Percentiles rank a stretch among this genome's conserved stretches.
phyloP scores from a whole-genome alignment of 2,329 filamentous ascomycete genomes.

The Whalleya microplaca region DNA sequence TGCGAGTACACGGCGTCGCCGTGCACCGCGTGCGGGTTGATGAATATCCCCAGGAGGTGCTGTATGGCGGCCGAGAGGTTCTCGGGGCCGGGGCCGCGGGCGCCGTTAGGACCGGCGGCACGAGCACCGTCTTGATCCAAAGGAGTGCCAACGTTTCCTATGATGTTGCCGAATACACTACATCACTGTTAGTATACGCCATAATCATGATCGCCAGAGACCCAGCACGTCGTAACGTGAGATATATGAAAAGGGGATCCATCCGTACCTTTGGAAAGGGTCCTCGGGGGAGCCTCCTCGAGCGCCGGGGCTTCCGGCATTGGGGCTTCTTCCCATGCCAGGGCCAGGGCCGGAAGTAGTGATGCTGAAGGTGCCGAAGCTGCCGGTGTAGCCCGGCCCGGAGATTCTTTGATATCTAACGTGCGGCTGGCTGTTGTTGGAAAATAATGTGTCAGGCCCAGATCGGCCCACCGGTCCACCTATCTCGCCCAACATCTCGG shows the following conservation, averaged over 20 bases:
- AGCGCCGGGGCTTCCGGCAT: constrained; percentile 13
- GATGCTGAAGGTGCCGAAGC: constrained; percentile 54
- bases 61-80: constrained; percentile 48
- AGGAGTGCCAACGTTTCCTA: constrained; percentile 46
- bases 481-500: constrained; percentile 38
- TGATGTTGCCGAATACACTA: constrained; percentile 53
- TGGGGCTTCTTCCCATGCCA: constrained; percentile 27
- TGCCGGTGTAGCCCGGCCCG: constrained; percentile 41
- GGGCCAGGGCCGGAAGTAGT: constrained; percentile 40
- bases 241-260: no score
- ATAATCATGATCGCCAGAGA: not conserved
- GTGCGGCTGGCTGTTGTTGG: constrained; percentile 19
- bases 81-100: constrained; percentile 25
- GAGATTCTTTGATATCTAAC: constrained; percentile 40
- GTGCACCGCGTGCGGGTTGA: constrained; percentile 57
- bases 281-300: constrained; percentile 36
- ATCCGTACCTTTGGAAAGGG: constrained; percentile 56
- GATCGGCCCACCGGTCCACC: constrained; percentile 31
- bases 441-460: constrained; percentile 31
- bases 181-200: constrained; percentile 36
- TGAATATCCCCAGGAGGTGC: constrained; percentile 55
- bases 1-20: constrained; percentile 90
- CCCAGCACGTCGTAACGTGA: no score
- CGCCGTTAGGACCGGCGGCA: constrained; percentile 23
- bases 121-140: constrained; percentile 29